Evolutionary conservation across 352 stramenopile genomes (phyloP), one percentile per base, ranked within the genome.

Genomic region (Phytophthora fragariae): DNA sequence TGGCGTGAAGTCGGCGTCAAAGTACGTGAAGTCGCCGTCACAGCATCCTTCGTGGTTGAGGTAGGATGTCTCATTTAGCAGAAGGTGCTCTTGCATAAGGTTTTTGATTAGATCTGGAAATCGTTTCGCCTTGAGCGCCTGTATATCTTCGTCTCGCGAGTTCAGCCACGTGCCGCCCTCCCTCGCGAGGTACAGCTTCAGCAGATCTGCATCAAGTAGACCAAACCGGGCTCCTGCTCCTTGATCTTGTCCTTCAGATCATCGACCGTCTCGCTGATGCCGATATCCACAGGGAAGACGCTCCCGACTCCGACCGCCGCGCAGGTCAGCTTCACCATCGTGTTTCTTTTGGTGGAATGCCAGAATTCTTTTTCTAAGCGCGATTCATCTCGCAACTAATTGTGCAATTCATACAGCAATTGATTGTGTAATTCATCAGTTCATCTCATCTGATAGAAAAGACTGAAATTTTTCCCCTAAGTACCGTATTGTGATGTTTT

Each of bases 161-260:
- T 67, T 80, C 63, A 77, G 50, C 68, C 72, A 77, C 27, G 35
- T 57, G 41, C 55, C 39, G 62, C 44, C 62, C 29, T 75, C 39
- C 62, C 29, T 50, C 31, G 27, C 27, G 27, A 31, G 27, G 27
- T 31, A 31, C 27, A 31, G 27, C 27, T 31, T 31, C 4, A 31
- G 75, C 71, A 68, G 5, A 31, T 53, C 49, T 37, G 67, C 70
- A 67, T 56, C 11, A 55, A 71, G 44, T 57, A 35, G 56, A 75
- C 62, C 59, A 31, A 56, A 39, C 35, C 52, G 8, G 15, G 19
- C 46, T 70, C 52, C 71, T 68, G 54, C 56, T 76, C 57, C 64
- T 77, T 78, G 62, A 83, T 78, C 64, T 62, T 72, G 9, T 78
- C 29, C 56, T 80, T 83, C 61, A 80, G 64, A 68, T 21, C 19